These are phyloP conservation scores for Trypanosoma vivax DNA, from an alignment of 208 protist species.

Conservation along the genomic window DNA sequence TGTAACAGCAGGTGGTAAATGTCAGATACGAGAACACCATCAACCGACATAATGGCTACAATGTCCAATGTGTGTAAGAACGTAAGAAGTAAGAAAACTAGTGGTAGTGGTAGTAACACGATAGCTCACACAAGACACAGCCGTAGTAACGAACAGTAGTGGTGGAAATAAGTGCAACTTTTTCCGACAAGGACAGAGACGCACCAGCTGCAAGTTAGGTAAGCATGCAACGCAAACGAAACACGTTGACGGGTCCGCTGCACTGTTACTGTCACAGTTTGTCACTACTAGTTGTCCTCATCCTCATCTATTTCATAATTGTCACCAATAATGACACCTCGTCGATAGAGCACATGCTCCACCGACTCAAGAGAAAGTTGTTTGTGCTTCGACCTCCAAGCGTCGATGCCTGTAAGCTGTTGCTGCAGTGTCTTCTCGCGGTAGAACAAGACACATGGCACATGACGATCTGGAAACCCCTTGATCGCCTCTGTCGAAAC, in stretches of 20 bases:
- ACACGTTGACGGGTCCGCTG: not conserved
- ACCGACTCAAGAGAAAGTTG: conserved; percentile 39
- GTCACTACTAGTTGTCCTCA: conserved; percentile 8
- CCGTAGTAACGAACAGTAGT: not conserved
- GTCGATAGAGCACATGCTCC: conserved; percentile 35
- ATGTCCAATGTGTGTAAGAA: not conserved
- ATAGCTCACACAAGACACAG: not conserved
- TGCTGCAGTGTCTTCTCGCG: conserved; percentile 46
- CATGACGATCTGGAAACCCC: conserved; percentile 66
- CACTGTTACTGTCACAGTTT: not conserved
- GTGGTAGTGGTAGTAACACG: not conserved
- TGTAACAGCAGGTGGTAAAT: conserved; percentile 19
- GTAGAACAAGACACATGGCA: conserved; percentile 85
- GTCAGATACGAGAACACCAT: conserved; percentile 36
- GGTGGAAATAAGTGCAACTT: too few species aligned
- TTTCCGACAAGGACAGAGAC: too few species aligned
- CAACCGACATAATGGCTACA: conserved; percentile 32
- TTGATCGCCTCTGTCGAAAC: conserved; percentile 70
- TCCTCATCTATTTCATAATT: conserved; percentile 25
- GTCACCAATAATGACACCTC: conserved; percentile 35
- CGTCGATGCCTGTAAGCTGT: conserved; percentile 59
- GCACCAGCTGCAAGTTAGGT: too few species aligned
- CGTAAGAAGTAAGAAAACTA: conserved; percentile 13
- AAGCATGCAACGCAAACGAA: not conserved
- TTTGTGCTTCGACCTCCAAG: conserved; percentile 37